A percentile compares a stretch with the other conserved stretches of the same genome.
Evolutionary conservation across 345 rosid species (phyloP).

Genomic region (Hypericum androsaemum): DNA sequence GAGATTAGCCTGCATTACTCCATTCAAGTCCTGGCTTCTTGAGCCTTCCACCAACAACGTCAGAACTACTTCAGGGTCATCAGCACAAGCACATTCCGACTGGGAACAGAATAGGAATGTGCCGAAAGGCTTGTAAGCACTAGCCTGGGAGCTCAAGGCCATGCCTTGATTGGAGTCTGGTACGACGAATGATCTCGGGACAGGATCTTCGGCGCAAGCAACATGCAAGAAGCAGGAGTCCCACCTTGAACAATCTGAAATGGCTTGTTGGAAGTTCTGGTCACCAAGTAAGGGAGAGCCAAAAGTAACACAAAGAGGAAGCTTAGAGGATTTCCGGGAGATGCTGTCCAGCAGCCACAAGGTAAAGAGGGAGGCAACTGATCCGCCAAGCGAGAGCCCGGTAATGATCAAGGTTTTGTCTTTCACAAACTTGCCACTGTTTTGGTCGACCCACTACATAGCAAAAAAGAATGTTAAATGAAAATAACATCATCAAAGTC

Average conservation of each 20-base stretch:
- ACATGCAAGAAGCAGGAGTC: constrained; percentile 52
- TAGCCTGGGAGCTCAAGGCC: neutral
- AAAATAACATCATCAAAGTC: too few relatives aligned
- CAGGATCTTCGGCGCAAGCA: constrained; percentile 24
- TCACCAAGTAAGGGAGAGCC: constrained; percentile 55
- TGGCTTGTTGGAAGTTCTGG: constrained; percentile 21
- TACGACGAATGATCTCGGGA: constrained; percentile 22
- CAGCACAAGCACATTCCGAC: constrained; percentile 30
- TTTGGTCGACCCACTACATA: constrained; percentile 9
- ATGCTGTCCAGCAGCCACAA: constrained; percentile 44
- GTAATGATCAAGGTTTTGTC: constrained; percentile 34
- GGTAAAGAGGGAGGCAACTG: constrained; percentile 60
- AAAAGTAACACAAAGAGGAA: constrained; percentile 59
- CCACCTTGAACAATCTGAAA: constrained; percentile 25
- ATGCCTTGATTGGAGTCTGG: constrained; percentile 1
- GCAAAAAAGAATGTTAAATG: too few relatives aligned
- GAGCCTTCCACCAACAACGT: constrained; percentile 16
- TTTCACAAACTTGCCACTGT: neutral
- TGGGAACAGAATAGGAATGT: constrained; percentile 36
- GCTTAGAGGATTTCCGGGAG: constrained; percentile 7
- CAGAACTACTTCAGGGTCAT: constrained; percentile 33
- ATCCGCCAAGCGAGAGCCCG: constrained; percentile 55
- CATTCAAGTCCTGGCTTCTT: constrained; percentile 8
- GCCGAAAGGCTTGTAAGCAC: constrained; percentile 43
- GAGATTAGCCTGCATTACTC: constrained; percentile 5